Conservation (phyloP, 495 filamentous ascomycete genomes). For the Xanthoparmelia taractica region DNA sequence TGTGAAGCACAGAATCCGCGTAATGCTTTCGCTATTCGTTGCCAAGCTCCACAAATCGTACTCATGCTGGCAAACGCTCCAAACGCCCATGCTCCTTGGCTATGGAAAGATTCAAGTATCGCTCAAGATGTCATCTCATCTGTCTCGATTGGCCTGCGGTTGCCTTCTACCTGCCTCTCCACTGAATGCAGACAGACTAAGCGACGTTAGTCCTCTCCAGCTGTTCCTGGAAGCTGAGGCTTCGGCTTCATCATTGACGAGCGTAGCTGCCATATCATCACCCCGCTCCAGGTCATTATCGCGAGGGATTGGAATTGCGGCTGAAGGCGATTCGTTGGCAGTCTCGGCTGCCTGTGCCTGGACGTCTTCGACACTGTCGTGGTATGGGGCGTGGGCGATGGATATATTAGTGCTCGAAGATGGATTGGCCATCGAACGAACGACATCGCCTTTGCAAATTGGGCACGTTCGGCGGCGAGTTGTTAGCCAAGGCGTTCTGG, state of each 20-base stretch:
- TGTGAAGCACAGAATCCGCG: not conserved
- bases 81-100: slow-evolving; percentile 12
- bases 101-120: slow-evolving; percentile 3
- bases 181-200: slow-evolving; percentile 44
- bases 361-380: slow-evolving; percentile 43
- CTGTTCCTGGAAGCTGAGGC: slow-evolving; percentile 20
- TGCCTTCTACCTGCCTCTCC: slow-evolving; percentile 48
- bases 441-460: slow-evolving; percentile 96
- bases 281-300: slow-evolving; percentile 38
- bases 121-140: slow-evolving; percentile 27
- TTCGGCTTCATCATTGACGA: slow-evolving; percentile 34
- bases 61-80: not conserved
- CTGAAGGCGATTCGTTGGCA: slow-evolving; percentile 41
- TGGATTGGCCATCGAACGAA: slow-evolving; percentile 49
- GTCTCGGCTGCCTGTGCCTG: slow-evolving; percentile 37
- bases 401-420: slow-evolving; percentile 42
- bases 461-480: slow-evolving; percentile 91
- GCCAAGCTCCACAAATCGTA: slow-evolving; percentile 1
- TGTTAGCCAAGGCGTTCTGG: slow-evolving; percentile 94
- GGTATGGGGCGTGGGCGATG: slow-evolving; percentile 36
- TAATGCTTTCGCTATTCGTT: slow-evolving; percentile 13
- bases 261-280: slow-evolving; percentile 33
- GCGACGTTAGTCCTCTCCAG: slow-evolving; percentile 30
- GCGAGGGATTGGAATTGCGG: slow-evolving; percentile 39
- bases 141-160: slow-evolving; percentile 37